phyloP scores from a whole-genome alignment of 192 early-diverging fungal species.

The Coemansia sp. region DNA sequence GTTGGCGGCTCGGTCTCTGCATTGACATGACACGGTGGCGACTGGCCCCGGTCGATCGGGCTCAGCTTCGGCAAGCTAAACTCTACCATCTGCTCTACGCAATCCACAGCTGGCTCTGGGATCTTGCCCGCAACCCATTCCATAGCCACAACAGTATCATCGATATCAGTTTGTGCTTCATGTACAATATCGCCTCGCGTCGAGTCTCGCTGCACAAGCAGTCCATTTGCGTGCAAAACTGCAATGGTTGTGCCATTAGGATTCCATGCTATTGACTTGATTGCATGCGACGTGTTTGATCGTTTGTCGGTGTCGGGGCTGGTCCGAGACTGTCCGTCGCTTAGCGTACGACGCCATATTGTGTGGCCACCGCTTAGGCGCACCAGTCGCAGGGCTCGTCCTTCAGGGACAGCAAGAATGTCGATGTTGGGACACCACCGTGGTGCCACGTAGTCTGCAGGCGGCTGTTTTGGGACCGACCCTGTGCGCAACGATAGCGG shows the following conservation, averaged over 20 bases:
- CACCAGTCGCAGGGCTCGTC: constrained; percentile 30
- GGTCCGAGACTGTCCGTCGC: constrained; percentile 11
- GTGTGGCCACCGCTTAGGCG: constrained; percentile 48
- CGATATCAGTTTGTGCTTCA: constrained; percentile 22
- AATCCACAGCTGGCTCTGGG: neutral
- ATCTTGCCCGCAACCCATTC: constrained; percentile 28
- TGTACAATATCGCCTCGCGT: constrained; percentile 38
- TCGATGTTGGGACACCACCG: constrained; percentile 42
- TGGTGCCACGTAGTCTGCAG: constrained; percentile 17
- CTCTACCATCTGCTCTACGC: constrained; percentile 16
- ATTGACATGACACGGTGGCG: constrained; percentile 21
- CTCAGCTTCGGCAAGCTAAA: constrained; percentile 22
- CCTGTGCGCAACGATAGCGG: constrained; percentile 30
- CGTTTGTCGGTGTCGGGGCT: neutral
- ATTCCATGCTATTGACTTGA: constrained; percentile 37
- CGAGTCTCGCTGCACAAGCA: constrained; percentile 39
- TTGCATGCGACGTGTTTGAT: neutral
- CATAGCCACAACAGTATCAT: constrained; percentile 17
- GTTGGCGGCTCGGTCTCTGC: constrained; percentile 20
- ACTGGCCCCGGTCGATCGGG: constrained; percentile 30
- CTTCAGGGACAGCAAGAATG: constrained; percentile 43
- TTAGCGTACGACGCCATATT: constrained; percentile 32
- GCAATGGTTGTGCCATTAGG: constrained; percentile 24
- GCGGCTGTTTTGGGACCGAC: constrained; percentile 9
- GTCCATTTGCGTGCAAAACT: constrained; percentile 33